Evolutionary conservation across 176 grass and related monocot species (phyloP), one percentile per base, ranked within the genome.

Genomic region (Aegilops tauschii): DNA sequence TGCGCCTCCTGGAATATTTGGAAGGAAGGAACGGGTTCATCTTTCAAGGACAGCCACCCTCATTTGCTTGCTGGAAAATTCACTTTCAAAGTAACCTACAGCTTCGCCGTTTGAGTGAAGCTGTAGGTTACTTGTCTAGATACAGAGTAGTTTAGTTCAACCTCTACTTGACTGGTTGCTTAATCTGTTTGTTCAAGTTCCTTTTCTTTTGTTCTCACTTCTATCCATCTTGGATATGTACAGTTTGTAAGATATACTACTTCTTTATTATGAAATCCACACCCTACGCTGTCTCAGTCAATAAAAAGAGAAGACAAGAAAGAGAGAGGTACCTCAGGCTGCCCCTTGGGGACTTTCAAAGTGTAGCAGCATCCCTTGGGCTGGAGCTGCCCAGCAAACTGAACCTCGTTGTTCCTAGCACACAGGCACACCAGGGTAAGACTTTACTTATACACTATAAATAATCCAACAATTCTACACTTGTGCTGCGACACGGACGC

Each of bases 341-440:
- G 85, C 70, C 93, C 90, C 1, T 42, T 23, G 4, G 85, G 93
- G 35, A 98, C 83, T 80, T 93, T 67, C 87, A 98, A 86, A 9
- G 39, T 21, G 40, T 94, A 95, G 71, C 85, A 90, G 28, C 96
- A 89, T 84, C 93, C 93, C 91, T 95, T 95, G 14, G 90, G 86
- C 83, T 94, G 93, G 65, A 98, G 84, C 78, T 91, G 92, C 47
- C 96, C 96, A 30, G 96, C 96, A 87, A 98, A 98, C 85, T 98
- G 96, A 73, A 98, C 9, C 83, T 98, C 96, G 14, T 94, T 98
- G 82, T 98, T 98, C 79, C 93, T 98, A 82, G 61, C 9, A 45
- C 58, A 82, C 1, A 65, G 62, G 80, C 17, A 59, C 9, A 62
- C 64, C 35, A 64, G 63, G 6, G 52, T 27, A 56, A 81, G 21